Evolutionary conservation across 1,284 basidiomycete species (phyloP).

Genomic region (Jaminaea rosea): DNA sequence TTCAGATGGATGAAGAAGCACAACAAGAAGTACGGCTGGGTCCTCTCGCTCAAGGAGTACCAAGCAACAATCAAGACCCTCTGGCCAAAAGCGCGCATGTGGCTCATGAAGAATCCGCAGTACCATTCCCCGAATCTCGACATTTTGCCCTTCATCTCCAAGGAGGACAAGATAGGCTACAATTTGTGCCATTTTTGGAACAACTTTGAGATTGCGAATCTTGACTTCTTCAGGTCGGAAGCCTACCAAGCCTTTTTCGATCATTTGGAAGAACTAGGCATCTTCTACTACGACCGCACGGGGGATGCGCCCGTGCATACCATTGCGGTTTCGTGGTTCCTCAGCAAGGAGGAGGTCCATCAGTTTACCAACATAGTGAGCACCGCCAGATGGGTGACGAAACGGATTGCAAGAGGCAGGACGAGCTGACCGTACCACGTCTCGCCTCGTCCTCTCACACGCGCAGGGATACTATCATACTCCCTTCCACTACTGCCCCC

Average conservation of each 20-base stretch:
- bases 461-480: conserved; percentile 9
- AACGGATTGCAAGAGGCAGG: too few relatives aligned
- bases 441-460: too few relatives aligned
- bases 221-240: conserved; percentile 4
- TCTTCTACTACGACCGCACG: conserved; percentile 10
- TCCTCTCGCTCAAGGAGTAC: conserved; percentile 3
- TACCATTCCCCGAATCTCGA: background rate
- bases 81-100: background rate
- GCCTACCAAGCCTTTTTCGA: conserved; percentile 6
- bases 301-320: conserved; percentile 8
- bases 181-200: conserved; percentile 10
- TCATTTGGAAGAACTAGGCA: conserved; percentile 1
- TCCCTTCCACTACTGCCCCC: conserved; percentile 5
- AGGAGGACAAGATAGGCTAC: conserved; percentile 5
- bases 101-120: background rate
- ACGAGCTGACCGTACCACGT: too few relatives aligned
- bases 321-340: conserved; percentile 5
- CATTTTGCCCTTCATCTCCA: conserved; percentile 2
- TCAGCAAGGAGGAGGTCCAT: conserved; percentile 2
- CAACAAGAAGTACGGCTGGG: conserved; percentile 9
- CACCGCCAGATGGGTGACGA: too few relatives aligned
- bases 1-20: conserved; percentile 6
- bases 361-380: conserved; percentile 40
- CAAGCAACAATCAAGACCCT: conserved; percentile 1
- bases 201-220: conserved; percentile 7